Evolutionary conservation across 2,329 filamentous ascomycete species (phyloP), one percentile per base, ranked within the genome.

Genomic region (Macrophomina phaseolina): DNA sequence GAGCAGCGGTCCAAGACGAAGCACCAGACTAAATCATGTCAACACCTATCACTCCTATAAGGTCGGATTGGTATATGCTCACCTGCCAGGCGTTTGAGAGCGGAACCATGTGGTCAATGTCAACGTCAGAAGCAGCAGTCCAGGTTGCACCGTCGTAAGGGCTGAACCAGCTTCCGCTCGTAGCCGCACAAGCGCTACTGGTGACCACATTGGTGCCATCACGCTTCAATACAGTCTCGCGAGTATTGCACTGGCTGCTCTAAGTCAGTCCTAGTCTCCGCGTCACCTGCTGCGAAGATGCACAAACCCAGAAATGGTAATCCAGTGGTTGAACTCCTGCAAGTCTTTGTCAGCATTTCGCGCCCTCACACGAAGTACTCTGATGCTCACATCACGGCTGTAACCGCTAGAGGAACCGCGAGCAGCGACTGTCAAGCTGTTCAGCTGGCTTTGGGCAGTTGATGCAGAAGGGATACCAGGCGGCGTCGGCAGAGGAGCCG

Each of bases 81-180:
- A 89, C 86, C 68, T 90, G 88, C 91, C 91, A 94, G 5, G 91
- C 91, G 73, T 94, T 92, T 75, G 90, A 89, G 68, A 96, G 77
- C 0, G 92, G 91, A 2, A 96, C 91, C 79, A 95, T 84, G 76
- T 95, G 92, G 76, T 95, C 92, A 68, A 95, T 94, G 71, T 94
- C 91, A 1, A 95, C 77, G 71, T 94, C 90, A 18, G 83, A 85
- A 1, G 91, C 86, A 0, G 82, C 81, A 0, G 87, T 90, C 89
- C 90, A 93, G 1, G 83, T 87, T 0, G 81, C 89, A 16, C 91
- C 91, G 73, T 94, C 92, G 75, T 91, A 95, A 0, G 90, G 90
- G 42, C 86, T 89, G 48, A 76, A 78, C 92, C 92, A 95, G 0
- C 81, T 83, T 4, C 92, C 92, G 3, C 86, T 87, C 0, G 84